Evolutionary conservation across 768 basidiomycete genomes (phyloP).

Genomic region (Tylopilus sp.): DNA sequence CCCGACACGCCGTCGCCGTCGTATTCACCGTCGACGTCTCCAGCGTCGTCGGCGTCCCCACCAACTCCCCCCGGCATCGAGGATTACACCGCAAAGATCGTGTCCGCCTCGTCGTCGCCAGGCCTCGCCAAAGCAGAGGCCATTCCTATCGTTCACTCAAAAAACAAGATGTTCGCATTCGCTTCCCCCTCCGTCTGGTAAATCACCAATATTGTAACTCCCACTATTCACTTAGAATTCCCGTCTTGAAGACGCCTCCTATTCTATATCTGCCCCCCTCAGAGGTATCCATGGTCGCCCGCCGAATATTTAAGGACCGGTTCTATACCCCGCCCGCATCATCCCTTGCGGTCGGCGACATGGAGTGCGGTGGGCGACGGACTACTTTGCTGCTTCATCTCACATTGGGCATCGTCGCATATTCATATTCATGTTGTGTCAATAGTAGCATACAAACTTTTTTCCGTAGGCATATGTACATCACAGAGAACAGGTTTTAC

Average conservation of each 20-base stretch:
- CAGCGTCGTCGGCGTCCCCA: slow-evolving; percentile 60
- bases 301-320: slow-evolving; percentile 30
- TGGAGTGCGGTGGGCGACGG: slow-evolving; percentile 21
- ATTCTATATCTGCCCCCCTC: slow-evolving; percentile 23
- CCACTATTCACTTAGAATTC: slow-evolving; percentile 21
- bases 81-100: slow-evolving; percentile 48
- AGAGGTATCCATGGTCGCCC: slow-evolving; percentile 6
- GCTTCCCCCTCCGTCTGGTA: slow-evolving; percentile 63
- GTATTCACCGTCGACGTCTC: slow-evolving; percentile 50
- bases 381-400: slow-evolving; percentile 26
- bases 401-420: slow-evolving; percentile 29
- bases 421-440: slow-evolving; percentile 38
- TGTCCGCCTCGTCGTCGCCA: slow-evolving; percentile 38
- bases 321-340: slow-evolving; percentile 30
- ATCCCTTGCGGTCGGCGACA: slow-evolving; percentile 23
- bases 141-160: slow-evolving; percentile 34
- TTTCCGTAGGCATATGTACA: slow-evolving; percentile 35
- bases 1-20: slow-evolving; percentile 57
- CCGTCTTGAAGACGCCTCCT: slow-evolving; percentile 30
- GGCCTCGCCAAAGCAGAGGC: slow-evolving; percentile 23
- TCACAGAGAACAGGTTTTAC: slow-evolving; percentile 29
- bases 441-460: slow-evolving; percentile 35
- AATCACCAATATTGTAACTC: slow-evolving; percentile 22
- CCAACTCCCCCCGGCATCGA: slow-evolving; percentile 54
- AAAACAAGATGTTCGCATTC: slow-evolving; percentile 62